These are phyloP conservation scores for Misopates orontium DNA, from an alignment of 257 asterid genomes.

Conservation along the genomic window DNA sequence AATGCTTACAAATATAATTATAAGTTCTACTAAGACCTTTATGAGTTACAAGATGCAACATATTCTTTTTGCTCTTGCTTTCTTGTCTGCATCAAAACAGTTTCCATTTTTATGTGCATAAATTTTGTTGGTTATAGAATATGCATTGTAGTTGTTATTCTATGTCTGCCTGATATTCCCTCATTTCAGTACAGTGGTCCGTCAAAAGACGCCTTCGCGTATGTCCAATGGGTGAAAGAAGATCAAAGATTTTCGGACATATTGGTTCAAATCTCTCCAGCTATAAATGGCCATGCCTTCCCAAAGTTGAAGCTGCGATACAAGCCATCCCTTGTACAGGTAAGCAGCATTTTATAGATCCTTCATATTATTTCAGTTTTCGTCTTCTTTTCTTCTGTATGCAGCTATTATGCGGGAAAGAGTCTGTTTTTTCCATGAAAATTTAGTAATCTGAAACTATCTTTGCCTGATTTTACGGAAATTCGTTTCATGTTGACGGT, in stretches of 20 bases:
- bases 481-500: too few species aligned
- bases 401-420: neutral
- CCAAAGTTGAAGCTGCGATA: conserved; percentile 90
- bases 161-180: conserved; percentile 23
- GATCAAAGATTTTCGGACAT: conserved; percentile 73
- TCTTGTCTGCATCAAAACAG: neutral
- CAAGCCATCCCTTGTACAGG: conserved; percentile 99
- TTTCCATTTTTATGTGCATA: too few species aligned
- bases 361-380: neutral
- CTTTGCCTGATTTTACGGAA: too few species aligned
- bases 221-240: conserved; percentile 78
- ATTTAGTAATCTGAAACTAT: conserved; percentile 1
- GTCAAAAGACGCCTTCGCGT: conserved; percentile 73
- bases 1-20: too few species aligned
- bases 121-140: neutral
- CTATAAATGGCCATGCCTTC: conserved; percentile 73
- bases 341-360: conserved; percentile 29
- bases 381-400: conserved; percentile 12
- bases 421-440: neutral
- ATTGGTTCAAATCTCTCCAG: conserved; percentile 79
- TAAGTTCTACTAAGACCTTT: too few species aligned
- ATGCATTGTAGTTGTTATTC: conserved; percentile 16
- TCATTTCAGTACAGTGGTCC: conserved; percentile 97
- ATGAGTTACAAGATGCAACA: too few species aligned
- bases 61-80: neutral